Evolutionary conservation across 768 basidiomycete species (phyloP), one percentile per base, ranked within the genome.

Genomic region (Suillus cothurnatus): DNA sequence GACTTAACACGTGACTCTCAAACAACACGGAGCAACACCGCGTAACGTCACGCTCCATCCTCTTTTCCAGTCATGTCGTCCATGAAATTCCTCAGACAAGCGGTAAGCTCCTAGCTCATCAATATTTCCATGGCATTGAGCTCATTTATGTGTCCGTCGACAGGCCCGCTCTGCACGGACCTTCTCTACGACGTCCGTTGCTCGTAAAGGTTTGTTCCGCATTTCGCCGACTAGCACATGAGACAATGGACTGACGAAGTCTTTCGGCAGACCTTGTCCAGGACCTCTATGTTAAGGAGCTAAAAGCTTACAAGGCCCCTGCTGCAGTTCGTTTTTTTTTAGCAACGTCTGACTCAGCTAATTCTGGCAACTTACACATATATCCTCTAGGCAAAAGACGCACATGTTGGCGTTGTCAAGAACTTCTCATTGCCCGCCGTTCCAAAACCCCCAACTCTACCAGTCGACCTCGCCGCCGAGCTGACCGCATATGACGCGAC

Each of bases 211-310:
- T 90, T 68, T 63, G 32, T 68, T 72, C 72, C 72, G 73, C 64
- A 63, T 73, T 68, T 71, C 71, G 62, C 74, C 71, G 72, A 73
- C 61, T 7, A 28, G 49, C 45, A 47, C 34, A 21, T 31, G 32
- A 26, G 23, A 34, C 62, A 21, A 53, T 34, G 23, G 56, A 64
- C 62, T 65, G 28, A 70, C 58, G 50, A 23, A 26, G 14, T 47
- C 52, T 63, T 58, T 36, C 39, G 23, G 23, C 75, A 97, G 96
- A 97, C 83, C 83, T 96, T 74, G 84, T 98, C 61, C 93, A 96
- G 85, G 95, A 97, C 68, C 77, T 97, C 63, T 99, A 98, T 80
- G 71, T 99, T 70, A 88, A 85, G 73, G 92, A 97, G 81, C 84
- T 99, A 72, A 96, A 92, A 80, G 77, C 86, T 6, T 99, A 96